Conservation (phyloP, 768 basidiomycete genomes). For the Boletus tomentosulus region DNA sequence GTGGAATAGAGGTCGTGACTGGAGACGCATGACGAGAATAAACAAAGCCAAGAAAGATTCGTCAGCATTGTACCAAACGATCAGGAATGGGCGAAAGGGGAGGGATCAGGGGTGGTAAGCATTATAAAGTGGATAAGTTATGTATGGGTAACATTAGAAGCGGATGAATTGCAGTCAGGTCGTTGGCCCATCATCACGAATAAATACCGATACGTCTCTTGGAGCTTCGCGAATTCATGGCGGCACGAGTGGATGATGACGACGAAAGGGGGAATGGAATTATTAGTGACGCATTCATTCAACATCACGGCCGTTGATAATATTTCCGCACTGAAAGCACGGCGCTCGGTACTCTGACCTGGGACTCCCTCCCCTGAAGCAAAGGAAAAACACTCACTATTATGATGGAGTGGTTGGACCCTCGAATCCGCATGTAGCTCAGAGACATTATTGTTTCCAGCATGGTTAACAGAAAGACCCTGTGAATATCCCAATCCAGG, state of each 20-base stretch:
- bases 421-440: conserved; percentile 27
- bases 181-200: conserved; percentile 21
- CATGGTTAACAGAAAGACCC: conserved; percentile 23
- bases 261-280: conserved; percentile 7
- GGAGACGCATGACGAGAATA: conserved; percentile 18
- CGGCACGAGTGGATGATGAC: conserved; percentile 23
- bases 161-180: conserved; percentile 8
- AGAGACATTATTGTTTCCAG: conserved; percentile 12
- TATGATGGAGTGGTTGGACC: conserved; percentile 19
- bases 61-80: conserved; percentile 46
- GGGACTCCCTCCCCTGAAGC: conserved; percentile 69
- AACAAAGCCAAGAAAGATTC: conserved; percentile 26
- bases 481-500: conserved; percentile 57
- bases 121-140: conserved; percentile 6
- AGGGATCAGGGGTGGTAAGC: conserved; percentile 27
- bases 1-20: conserved; percentile 34
- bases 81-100: conserved; percentile 40
- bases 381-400: conserved; percentile 66
- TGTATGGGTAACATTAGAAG: conserved; percentile 5
- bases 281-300: conserved; percentile 32
- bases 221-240: conserved; percentile 27
- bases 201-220: conserved; percentile 19
- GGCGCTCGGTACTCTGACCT: conserved; percentile 84
- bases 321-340: conserved; percentile 88
- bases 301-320: conserved; percentile 63